Conservation (phyloP, 2,329 filamentous ascomycete genomes). For the Aspergillus nomiae region DNA sequence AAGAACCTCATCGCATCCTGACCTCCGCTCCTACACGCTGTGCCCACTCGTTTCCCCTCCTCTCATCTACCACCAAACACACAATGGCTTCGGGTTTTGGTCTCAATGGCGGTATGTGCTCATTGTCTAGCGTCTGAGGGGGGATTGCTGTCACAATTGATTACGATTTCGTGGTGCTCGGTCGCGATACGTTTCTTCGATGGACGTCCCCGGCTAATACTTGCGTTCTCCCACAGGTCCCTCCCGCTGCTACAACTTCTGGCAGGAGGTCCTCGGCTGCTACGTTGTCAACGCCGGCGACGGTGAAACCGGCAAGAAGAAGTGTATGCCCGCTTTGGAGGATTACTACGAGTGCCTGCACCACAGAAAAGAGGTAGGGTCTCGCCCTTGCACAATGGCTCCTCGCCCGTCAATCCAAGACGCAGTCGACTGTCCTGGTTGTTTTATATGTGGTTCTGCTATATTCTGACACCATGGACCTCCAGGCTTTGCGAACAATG, state of each 20-base stretch:
- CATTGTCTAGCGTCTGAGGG: background rate
- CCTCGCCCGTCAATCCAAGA: background rate
- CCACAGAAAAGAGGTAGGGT: constrained; percentile 92
- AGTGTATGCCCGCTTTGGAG: constrained; percentile 82
- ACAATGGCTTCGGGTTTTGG: constrained; percentile 55
- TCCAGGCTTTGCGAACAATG: constrained; percentile 73
- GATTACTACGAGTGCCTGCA: constrained; percentile 99
- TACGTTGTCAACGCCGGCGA: constrained; percentile 90
- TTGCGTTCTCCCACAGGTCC: constrained; percentile 52
- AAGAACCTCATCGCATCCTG: constrained; percentile 35
- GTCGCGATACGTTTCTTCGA: background rate
- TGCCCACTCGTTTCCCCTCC: constrained; percentile 24
- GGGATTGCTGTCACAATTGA: constrained; percentile 13
- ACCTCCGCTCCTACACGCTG: constrained; percentile 27
- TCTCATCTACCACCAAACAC: constrained; percentile 22
- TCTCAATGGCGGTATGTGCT: constrained; percentile 55
- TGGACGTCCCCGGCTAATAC: constrained; percentile 26
- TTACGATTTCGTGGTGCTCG: constrained; percentile 19
- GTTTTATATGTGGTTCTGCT: background rate
- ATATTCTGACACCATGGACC: background rate
- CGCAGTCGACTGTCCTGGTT: background rate
- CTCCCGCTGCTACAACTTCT: constrained; percentile 95
- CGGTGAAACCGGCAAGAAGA: constrained; percentile 81
- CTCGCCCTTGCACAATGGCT: background rate
- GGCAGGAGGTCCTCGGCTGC: constrained; percentile 98